Conservation (phyloP, 2,329 filamentous ascomycete species). For the Talaromyces sp. region DNA sequence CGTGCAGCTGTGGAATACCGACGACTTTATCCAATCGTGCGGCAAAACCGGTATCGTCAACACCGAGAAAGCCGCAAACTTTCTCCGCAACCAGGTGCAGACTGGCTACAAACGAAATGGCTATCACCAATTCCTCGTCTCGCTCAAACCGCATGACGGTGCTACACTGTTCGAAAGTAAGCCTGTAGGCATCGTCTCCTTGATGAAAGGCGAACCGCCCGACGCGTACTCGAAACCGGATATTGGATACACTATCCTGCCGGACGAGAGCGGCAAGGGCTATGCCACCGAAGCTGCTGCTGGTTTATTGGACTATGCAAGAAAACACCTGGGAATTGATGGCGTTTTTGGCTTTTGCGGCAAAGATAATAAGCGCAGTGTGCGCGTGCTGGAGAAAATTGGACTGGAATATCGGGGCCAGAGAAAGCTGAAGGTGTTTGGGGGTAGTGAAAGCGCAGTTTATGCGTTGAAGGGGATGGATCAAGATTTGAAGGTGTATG, state of each 20-base stretch:
- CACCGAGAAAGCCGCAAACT: slow-evolving; percentile 6
- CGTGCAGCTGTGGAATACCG: slow-evolving; percentile 5
- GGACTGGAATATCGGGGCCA: slow-evolving; percentile 19
- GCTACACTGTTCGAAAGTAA: slow-evolving; percentile 7
- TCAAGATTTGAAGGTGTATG: slow-evolving; percentile 16
- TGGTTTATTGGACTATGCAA: slow-evolving; percentile 17
- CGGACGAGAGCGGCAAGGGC: slow-evolving; percentile 20
- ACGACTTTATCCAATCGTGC: slow-evolving; percentile 1
- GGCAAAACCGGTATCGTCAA: slow-evolving; percentile 7
- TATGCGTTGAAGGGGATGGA: slow-evolving; percentile 15
- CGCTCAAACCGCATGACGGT: neutral
- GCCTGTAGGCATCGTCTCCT: slow-evolving; percentile 15
- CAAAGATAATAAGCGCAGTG: slow-evolving; percentile 14
- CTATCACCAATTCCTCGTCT: slow-evolving; percentile 10
- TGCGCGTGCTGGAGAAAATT: slow-evolving; percentile 19
- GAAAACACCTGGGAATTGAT: slow-evolving; percentile 12
- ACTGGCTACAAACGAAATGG: slow-evolving; percentile 9
- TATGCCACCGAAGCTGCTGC: slow-evolving; percentile 21
- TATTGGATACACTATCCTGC: slow-evolving; percentile 20
- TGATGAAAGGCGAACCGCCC: slow-evolving; percentile 16
- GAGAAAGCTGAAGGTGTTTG: slow-evolving; percentile 15
- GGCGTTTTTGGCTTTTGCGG: slow-evolving; percentile 19
- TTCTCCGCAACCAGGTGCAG: slow-evolving; percentile 5
- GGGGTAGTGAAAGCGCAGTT: slow-evolving; percentile 13
- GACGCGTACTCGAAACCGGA: slow-evolving; percentile 15